Evolutionary conservation across 805 yeast genomes (phyloP), one percentile per base, ranked within the genome.

Genomic region (Hanseniaspora singularis): DNA sequence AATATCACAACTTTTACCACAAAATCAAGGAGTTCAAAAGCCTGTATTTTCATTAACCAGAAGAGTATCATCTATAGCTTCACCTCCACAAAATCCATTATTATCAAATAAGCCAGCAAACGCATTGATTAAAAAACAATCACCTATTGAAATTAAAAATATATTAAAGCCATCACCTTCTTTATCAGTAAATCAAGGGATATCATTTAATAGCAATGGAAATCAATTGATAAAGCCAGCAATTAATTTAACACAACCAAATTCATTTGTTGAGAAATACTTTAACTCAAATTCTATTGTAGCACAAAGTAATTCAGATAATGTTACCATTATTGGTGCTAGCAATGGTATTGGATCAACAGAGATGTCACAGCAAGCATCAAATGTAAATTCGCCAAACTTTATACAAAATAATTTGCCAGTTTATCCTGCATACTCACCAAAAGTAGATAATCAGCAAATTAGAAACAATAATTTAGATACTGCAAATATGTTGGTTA

Each of bases 241-340:
- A n/a, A 15, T 10, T 23, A n/a, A 11, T 19, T 4, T 36, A 6
- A 7, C 27, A 19, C 28, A 26, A 22, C 24, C 9, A 34, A 34
- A 34, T 4, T 33, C 39, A 11, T 44, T 44, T n/a, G 18, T 31
- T 18, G 48, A 44, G 12, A 44, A 44, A 22, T 44, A 44, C 11
- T 44, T 37, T 26, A 28, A n/a, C 20, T 30, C 41, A 6, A n/a
- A n/a, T n/a, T n/a, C n/a, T n/a, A n/a, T n/a, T n/a, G n/a, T n/a
- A n/a, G n/a, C n/a, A n/a, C n/a, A n/a, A n/a, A n/a, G n/a, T n/a
- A n/a, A n/a, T n/a, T n/a, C 28, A 11, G 28, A 26, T 11, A 26
- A 26, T 26, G 10, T 8, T 26, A 26, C 10, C 28, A 26, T 8
- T 26, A 26, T 26, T 26, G 28, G 28, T 26, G 11, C 11, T 26